Evolutionary conservation across 2,329 filamentous ascomycete genomes (phyloP).

Genomic region (Massarina eburnea): DNA sequence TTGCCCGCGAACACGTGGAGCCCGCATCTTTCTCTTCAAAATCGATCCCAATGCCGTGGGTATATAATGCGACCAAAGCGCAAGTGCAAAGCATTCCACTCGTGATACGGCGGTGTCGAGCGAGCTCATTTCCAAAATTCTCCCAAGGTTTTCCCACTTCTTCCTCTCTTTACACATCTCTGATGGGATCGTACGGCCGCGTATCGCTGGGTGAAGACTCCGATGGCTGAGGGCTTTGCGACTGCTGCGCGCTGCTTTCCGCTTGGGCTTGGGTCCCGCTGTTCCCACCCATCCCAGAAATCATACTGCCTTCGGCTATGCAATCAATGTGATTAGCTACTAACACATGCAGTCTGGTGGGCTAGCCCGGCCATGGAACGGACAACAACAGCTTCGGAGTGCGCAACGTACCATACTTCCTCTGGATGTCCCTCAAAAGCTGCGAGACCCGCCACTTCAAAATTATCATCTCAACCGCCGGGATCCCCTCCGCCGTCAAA

Average conservation of each 20-base stretch:
- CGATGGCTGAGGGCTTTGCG: conserved; percentile 32
- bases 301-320: conserved; percentile 42
- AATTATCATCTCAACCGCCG: conserved; percentile 41
- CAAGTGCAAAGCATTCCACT: conserved; percentile 2
- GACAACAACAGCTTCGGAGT: conserved; percentile 9
- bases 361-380: conserved; percentile 18
- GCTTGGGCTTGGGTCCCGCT: conserved; percentile 30
- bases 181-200: conserved; percentile 40
- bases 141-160: conserved; percentile 12
- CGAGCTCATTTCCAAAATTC: conserved; percentile 19
- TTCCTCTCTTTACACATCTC: conserved; percentile 34
- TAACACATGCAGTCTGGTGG: conserved; percentile 21
- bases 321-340: conserved; percentile 32
- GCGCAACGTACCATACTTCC: conserved; percentile 40
- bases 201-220: conserved; percentile 38
- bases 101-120: conserved; percentile 4
- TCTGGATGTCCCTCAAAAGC: conserved; percentile 38
- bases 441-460: conserved; percentile 42
- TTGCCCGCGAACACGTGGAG: background rate
- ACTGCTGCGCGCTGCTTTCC: conserved; percentile 30
- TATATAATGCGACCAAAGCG: conserved; percentile 4
- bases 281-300: conserved; percentile 31
- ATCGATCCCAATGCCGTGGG: conserved; percentile 1
- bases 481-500: conserved; percentile 38
- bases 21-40: conserved; percentile 4